A percentile compares a stretch with the other conserved stretches of the same genome.
phyloP scores from a whole-genome alignment of 495 filamentous ascomycete species.

The Penicillium silybi region DNA sequence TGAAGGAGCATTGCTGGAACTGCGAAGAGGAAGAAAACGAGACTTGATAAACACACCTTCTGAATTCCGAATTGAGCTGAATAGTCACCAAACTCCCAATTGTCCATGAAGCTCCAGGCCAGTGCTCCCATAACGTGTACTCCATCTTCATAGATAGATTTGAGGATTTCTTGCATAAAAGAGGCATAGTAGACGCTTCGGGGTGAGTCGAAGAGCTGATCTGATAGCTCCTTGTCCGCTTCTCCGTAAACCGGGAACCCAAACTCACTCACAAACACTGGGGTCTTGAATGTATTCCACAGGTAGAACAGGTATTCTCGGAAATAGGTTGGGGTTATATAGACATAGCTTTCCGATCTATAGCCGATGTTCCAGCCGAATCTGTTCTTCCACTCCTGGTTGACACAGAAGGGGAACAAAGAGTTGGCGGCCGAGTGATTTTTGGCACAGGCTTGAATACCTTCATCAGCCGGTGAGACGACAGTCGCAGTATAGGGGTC shows the following conservation, averaged over 20 bases:
- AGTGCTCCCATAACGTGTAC: slow-evolving; percentile 43
- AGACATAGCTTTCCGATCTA: slow-evolving; percentile 19
- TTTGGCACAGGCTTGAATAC: slow-evolving; percentile 32
- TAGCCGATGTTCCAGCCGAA: slow-evolving; percentile 44
- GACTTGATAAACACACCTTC: background rate
- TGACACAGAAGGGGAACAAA: slow-evolving; percentile 39
- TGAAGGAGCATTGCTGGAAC: no score
- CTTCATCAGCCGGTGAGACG: slow-evolving; percentile 32
- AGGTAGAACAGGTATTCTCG: slow-evolving; percentile 40
- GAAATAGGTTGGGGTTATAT: slow-evolving; percentile 40
- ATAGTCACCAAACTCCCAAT: slow-evolving; percentile 46
- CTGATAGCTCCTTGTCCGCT: slow-evolving; percentile 22
- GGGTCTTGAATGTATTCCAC: slow-evolving; percentile 39
- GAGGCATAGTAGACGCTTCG: slow-evolving; percentile 39
- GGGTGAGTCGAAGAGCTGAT: slow-evolving; percentile 37
- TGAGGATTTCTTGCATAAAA: slow-evolving; percentile 42
- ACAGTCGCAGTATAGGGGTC: slow-evolving; percentile 46
- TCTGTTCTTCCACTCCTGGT: slow-evolving; percentile 27
- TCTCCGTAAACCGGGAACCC: slow-evolving; percentile 37
- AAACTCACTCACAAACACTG: slow-evolving; percentile 38
- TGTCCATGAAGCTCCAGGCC: slow-evolving; percentile 44
- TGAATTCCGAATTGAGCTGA: slow-evolving; percentile 40
- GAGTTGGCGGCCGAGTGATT: slow-evolving; percentile 23
- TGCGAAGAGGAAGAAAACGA: background rate
- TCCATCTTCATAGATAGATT: slow-evolving; percentile 41